Percentiles rank a stretch among this genome's conserved stretches.
Evolutionary conservation across 1,139 yeast species (phyloP).

Genomic region (Lodderomyces jiufengensis): DNA sequence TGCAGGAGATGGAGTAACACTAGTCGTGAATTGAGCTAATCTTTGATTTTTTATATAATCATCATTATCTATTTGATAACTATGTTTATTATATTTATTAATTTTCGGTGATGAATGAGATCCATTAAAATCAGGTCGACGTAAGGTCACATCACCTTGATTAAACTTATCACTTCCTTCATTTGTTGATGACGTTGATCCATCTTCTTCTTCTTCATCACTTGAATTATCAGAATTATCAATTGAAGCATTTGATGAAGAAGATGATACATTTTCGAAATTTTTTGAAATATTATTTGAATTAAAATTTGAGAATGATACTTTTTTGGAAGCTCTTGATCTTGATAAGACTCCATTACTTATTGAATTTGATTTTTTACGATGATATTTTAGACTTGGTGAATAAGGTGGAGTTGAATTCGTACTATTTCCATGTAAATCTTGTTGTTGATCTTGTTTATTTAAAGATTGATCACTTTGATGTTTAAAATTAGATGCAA

Average conservation of each 20-base stretch:
- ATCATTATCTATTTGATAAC: background rate
- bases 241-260: constrained; percentile 5
- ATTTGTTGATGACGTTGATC: background rate
- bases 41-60: constrained; percentile 1
- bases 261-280: constrained; percentile 7
- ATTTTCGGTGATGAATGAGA: background rate
- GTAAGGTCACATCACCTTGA: constrained; percentile 8
- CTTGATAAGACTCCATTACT: constrained; percentile 13
- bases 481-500: constrained; percentile 13
- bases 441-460: background rate
- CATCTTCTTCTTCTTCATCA: constrained; percentile 5
- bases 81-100: background rate
- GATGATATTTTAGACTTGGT: constrained; percentile 1
- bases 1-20: constrained; percentile 13
- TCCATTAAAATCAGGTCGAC: constrained; percentile 9
- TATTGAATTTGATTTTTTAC: constrained; percentile 13
- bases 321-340: constrained; percentile 10
- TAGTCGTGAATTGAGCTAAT: constrained; percentile 9
- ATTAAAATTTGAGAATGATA: constrained; percentile 14
- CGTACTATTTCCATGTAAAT: background rate
- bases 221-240: constrained; percentile 7
- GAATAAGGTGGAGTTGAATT: constrained; percentile 2
- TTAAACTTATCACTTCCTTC: constrained; percentile 5
- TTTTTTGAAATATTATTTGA: constrained; percentile 13
- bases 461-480: no score